Evolutionary conservation across 441 rosid species (phyloP).

Genomic region (Rhodomyrtus psidioides): DNA sequence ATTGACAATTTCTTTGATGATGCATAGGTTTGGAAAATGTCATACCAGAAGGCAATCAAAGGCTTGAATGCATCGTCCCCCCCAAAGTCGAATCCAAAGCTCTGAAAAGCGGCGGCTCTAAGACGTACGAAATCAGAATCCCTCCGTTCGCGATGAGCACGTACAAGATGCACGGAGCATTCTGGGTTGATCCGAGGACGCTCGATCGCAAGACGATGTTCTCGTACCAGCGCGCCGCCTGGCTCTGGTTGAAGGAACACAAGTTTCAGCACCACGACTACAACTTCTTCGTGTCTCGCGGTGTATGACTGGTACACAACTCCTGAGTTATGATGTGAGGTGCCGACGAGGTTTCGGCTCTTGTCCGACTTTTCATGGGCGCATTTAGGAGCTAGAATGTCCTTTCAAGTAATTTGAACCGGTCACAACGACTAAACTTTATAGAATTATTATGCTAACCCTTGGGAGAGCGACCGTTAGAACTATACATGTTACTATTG

Average conservation of each 20-base stretch:
- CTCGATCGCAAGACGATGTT: background rate
- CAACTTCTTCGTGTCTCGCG: background rate
- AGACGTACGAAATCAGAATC: background rate
- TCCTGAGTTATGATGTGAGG: background rate
- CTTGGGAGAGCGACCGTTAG: fast-evolving
- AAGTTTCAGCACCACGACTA: background rate
- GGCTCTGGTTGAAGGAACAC: background rate
- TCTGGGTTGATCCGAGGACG: background rate
- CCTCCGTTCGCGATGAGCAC: background rate
- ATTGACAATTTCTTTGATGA: background rate
- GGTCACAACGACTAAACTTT: background rate
- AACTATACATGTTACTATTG: background rate
- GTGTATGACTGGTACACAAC: background rate
- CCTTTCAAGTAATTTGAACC: background rate
- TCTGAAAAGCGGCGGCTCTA: background rate
- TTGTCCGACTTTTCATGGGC: too few species aligned
- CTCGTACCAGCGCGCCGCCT: background rate
- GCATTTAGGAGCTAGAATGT: background rate
- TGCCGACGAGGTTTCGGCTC: background rate
- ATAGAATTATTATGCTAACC: background rate
- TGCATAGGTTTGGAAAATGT: background rate
- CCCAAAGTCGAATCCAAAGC: background rate
- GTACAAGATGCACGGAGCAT: background rate
- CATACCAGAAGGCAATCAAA: background rate
- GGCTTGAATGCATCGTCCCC: background rate